phyloP scores from a whole-genome alignment of 2,329 filamentous ascomycete species.

The Dactylellina leptospora region DNA sequence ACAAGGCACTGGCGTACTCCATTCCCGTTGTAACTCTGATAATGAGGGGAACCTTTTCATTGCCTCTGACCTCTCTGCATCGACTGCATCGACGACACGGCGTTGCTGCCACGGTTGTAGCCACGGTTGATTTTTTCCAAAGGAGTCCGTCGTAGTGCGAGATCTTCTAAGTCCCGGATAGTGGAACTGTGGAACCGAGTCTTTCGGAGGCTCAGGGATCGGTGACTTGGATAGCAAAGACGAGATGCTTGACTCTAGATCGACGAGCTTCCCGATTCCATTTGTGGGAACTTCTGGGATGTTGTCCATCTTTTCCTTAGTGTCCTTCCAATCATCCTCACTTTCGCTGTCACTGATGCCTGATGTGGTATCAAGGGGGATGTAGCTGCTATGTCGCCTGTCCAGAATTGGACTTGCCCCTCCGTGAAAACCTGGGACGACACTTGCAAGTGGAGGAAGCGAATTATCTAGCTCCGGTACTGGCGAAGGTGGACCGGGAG shows the following conservation, averaged over 20 bases:
- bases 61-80: slow-evolving; percentile 48
- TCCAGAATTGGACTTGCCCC: slow-evolving; percentile 7
- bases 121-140: slow-evolving; percentile 48
- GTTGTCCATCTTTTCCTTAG: slow-evolving; percentile 53
- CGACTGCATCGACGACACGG: slow-evolving; percentile 6
- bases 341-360: slow-evolving; percentile 40
- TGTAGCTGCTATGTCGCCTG: slow-evolving; percentile 43
- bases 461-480: slow-evolving; percentile 29
- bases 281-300: slow-evolving; percentile 41
- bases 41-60: slow-evolving; percentile 56
- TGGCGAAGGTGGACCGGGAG: slow-evolving; percentile 22
- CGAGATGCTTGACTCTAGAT: slow-evolving; percentile 48
- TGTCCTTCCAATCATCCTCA: slow-evolving; percentile 51
- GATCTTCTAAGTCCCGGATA: slow-evolving; percentile 41
- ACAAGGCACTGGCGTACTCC: slow-evolving; percentile 8
- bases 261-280: slow-evolving; percentile 53
- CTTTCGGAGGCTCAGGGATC: slow-evolving; percentile 12
- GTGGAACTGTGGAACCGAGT: slow-evolving; percentile 29
- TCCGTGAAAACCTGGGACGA: slow-evolving; percentile 27
- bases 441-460: slow-evolving; percentile 40
- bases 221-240: slow-evolving; percentile 21
- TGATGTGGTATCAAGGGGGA: slow-evolving; percentile 18
- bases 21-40: slow-evolving; percentile 52
- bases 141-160: slow-evolving; percentile 42
- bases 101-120: slow-evolving; percentile 36